Base-by-base conservation (phyloP, 768 basidiomycete genomes). In the Cyclocybe cylindracea region DNA sequence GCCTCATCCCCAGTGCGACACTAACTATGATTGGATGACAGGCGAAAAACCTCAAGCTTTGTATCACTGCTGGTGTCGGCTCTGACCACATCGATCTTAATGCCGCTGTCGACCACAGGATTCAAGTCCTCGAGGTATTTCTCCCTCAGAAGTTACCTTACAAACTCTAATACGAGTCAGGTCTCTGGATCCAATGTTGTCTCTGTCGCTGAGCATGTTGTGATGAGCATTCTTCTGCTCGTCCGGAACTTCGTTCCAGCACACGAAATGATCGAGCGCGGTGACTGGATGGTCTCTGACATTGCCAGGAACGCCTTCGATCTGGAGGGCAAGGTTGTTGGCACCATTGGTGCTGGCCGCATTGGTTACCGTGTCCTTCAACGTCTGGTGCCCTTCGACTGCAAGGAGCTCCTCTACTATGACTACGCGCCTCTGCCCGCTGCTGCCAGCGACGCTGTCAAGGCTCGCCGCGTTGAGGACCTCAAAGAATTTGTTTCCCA, bases 31-130 rank as follows among this genome's bases (percentile, higher is more conserved):
- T 46, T 19, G 8, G 43, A 16, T 16, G 16, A 65, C 49, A 91
- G 82, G 91, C 94, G 32, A 87, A 88, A 71, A 94, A 94, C 60
- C 82, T 97, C 55, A 95, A 92, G 72, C 66, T 95, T 50, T 91
- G 89, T 63, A 80, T 95, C 63, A 97, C 94, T 18, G 94, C 93
- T 53, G 91, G 91, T 68, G 91, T 94, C 42, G 91, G 92, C 9
- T 91, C 89, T 14, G 94, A 94, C 72, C 91, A 90, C 74, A 84
- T 94, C 57, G 93, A 95, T 66, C 80, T 96, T 54, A 87, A 94
- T 68, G 89, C 91, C 16, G 88, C 91, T 19, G 92, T 91, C 57
- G 84, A 91, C 65, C 75, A 82, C 60, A 78, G 78, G 52, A 84
- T 94, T 60, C 87, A 91, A 65, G 93, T 92, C 18, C 75, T 89